Evolutionary conservation across 106 monocot genomes (phyloP).

Genomic region (Dendrobium officinale): DNA sequence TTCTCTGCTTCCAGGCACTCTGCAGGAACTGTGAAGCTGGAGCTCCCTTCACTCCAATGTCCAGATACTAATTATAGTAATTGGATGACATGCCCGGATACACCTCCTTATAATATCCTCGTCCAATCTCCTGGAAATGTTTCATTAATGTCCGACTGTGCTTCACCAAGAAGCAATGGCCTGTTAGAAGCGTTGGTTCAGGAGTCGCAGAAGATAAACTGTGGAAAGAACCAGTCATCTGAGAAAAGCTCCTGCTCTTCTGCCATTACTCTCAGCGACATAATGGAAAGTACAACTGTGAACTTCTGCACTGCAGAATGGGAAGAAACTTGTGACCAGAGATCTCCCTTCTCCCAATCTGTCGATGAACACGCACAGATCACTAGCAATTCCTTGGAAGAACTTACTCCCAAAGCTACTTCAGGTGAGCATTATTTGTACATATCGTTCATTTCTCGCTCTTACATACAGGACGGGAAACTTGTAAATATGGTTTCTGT

Average conservation of each 20-base stretch:
- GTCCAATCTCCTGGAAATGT: constrained; percentile 22
- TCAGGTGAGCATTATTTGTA: constrained; percentile 16
- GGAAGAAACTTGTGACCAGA: constrained; percentile 16
- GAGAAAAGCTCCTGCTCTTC: constrained; percentile 35
- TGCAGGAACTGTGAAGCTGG: constrained; percentile 52
- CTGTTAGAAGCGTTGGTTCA: constrained; percentile 50
- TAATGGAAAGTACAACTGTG: constrained; percentile 8
- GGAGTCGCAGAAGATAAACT: constrained; percentile 25
- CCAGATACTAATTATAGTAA: constrained; percentile 12
- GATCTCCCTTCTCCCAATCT: constrained; percentile 17
- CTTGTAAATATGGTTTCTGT: neutral
- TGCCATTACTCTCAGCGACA: neutral
- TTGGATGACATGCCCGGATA: constrained; percentile 7
- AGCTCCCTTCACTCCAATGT: constrained; percentile 99
- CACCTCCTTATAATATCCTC: constrained; percentile 14
- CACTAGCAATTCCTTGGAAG: constrained; percentile 12
- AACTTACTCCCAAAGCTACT: constrained; percentile 3
- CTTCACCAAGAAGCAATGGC: constrained; percentile 36
- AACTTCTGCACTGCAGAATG: constrained; percentile 12
- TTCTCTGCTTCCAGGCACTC: constrained; percentile 58
- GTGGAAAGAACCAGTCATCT: constrained; percentile 12
- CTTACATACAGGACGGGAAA: neutral
- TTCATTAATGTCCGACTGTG: constrained; percentile 19
- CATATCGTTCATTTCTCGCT: neutral
- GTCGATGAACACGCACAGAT: constrained; percentile 16